These are phyloP conservation scores for Hanseniaspora meyeri DNA, from an alignment of 805 yeast genomes.

Conservation along the genomic window DNA sequence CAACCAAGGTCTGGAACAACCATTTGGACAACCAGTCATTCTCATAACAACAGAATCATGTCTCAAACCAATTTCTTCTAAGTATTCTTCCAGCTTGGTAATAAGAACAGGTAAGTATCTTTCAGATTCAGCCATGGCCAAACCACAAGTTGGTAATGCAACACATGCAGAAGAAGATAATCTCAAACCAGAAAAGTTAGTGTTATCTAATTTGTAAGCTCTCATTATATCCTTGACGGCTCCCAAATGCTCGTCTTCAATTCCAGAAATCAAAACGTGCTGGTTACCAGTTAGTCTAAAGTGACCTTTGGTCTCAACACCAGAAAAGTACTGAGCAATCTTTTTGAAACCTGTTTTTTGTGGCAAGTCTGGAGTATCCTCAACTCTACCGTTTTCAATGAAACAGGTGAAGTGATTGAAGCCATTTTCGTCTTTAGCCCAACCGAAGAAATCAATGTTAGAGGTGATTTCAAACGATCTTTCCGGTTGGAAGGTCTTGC, in stretches of 20 bases:
- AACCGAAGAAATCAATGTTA: conserved; percentile 84
- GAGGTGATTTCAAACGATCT: conserved; percentile 67
- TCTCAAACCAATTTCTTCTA: conserved; percentile 85
- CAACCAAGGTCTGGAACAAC: conserved; percentile 97
- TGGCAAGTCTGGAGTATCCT: conserved; percentile 78
- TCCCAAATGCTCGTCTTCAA: conserved; percentile 56
- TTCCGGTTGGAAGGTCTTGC: conserved; percentile 58
- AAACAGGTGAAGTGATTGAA: conserved; percentile 84
- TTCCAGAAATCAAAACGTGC: conserved; percentile 66
- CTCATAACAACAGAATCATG: conserved; percentile 93
- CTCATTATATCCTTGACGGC: conserved; percentile 51
- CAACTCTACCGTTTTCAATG: conserved; percentile 93
- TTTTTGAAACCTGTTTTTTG: conserved; percentile 77
- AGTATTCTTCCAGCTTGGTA: conserved; percentile 66
- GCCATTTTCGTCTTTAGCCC: conserved; percentile 79
- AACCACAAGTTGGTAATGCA: conserved; percentile 96
- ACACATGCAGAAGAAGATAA: conserved; percentile 93
- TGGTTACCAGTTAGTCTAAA: conserved; percentile 94
- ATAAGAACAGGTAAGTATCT: conserved; percentile 72
- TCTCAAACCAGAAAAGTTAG: conserved; percentile 71
- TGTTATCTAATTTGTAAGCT: conserved; percentile 70
- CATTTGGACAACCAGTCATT: conserved; percentile 98
- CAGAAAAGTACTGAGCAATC: conserved; percentile 56
- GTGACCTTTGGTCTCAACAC: conserved; percentile 53
- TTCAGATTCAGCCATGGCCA: conserved; percentile 98